Evolutionary conservation across 805 yeast genomes (phyloP), one percentile per base, ranked within the genome.

Genomic region (Vanderwaltozyma yarrowii): DNA sequence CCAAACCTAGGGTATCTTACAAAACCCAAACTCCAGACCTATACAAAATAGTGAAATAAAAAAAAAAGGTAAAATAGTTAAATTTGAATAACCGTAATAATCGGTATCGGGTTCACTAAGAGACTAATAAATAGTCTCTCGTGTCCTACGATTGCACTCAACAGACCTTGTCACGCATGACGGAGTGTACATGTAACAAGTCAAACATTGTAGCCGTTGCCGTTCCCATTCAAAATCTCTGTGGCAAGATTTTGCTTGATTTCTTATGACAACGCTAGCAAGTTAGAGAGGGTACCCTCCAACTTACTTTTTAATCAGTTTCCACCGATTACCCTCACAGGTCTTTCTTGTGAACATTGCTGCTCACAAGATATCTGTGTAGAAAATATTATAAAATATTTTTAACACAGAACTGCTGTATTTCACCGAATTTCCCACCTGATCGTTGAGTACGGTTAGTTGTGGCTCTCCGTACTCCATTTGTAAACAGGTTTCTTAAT

Each of bases 341-440:
- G 38, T 33, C 9, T 21, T 21, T 21, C 23, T 9, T n/a, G n/a
- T n/a, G n/a, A n/a, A n/a, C n/a, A n/a, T n/a, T n/a, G n/a, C n/a
- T n/a, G n/a, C n/a, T n/a, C n/a, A n/a, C n/a, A n/a, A 36, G 30
- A 20, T 26, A 32, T 25, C 19, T 32, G 15, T 14, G 19, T 23
- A 23, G 33, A 14, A 23, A 37, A 36, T 33, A 38, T 32, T 30
- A n/a, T n/a, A n/a, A n/a, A n/a, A n/a, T n/a, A n/a, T n/a, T n/a
- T n/a, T n/a, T n/a, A n/a, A n/a, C n/a, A n/a, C n/a, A n/a, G n/a
- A 30, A 35, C 47, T 53, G 48, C 50, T 44, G 58, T 45, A 57
- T 51, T 58, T 45, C 62, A 58, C 62, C 62, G 62, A 58, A 58
- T 58, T 58, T 58, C 62, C 62, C 62, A 58, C 62, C 61, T 58